A percentile compares a stretch with the other conserved stretches of the same genome.
Conservation (phyloP, 2,329 filamentous ascomycete genomes). For the Sporothrix curviconia region DNA sequence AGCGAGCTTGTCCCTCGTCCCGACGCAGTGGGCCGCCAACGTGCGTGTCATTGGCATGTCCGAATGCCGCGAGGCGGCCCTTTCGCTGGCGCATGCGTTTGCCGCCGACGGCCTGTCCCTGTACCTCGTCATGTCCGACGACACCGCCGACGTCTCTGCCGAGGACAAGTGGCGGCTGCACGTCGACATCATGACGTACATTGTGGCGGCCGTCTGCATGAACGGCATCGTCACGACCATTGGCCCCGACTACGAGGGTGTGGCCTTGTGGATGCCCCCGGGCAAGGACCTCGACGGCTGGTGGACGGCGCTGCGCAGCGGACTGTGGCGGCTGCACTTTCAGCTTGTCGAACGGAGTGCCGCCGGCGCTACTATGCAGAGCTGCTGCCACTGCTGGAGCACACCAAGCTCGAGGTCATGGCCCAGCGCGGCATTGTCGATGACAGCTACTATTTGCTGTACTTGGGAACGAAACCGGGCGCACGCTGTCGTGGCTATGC, state of each 20-base stretch:
- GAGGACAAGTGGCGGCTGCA: conserved; percentile 71
- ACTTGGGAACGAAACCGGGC: conserved; percentile 67
- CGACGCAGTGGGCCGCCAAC: conserved; percentile 45
- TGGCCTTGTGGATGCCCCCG: conserved; percentile 76
- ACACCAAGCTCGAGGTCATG: conserved; percentile 64
- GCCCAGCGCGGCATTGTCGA: conserved; percentile 41
- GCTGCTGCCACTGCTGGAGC: conserved; percentile 66
- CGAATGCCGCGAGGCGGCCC: conserved; percentile 65
- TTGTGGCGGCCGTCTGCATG: conserved; percentile 67
- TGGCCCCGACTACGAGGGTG: conserved; percentile 68
- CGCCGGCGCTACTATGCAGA: conserved; percentile 69
- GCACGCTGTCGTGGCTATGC: conserved; percentile 68
- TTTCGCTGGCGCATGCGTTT: conserved; percentile 71
- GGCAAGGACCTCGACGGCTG: conserved; percentile 67
- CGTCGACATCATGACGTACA: conserved; percentile 68
- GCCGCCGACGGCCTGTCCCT: conserved; percentile 64
- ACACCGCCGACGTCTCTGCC: conserved; percentile 49
- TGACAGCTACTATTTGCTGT: conserved; percentile 71
- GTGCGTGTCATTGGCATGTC: conserved; percentile 58
- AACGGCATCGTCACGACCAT: conserved; percentile 68
- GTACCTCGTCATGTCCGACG: conserved; percentile 64
- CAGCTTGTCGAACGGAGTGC: conserved; percentile 66
- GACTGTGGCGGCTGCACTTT: conserved; percentile 71
- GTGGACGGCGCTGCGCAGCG: conserved; percentile 64
- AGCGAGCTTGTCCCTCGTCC: conserved; percentile 40